Evolutionary conservation across 164 flowering plant genomes (phyloP), one percentile per base, ranked within the genome.

Genomic region (Magnolia sinica): DNA sequence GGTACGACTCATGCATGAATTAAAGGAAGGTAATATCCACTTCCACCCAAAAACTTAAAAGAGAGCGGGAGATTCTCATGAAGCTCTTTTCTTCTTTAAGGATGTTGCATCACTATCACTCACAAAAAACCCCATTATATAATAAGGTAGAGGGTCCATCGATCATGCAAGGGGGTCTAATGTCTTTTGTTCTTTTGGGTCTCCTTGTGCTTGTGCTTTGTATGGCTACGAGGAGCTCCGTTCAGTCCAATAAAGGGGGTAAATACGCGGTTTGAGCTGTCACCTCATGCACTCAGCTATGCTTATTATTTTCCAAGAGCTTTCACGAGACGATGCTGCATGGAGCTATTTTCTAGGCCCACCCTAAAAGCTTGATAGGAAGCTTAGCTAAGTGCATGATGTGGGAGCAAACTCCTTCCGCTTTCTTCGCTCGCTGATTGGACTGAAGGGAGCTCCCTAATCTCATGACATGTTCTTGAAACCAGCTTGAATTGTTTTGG

Each of bases 381-480:
- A 68, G 50, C 45, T 5, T 31, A 31, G 50, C 49, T 68, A 31
- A 18, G 31, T 68, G 71, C 71, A 68, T 68, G 71, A 11, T 4
- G n/a, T 31, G 71, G 50, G 29, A 65, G 68, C 71, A 68, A 31
- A 55, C 71, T 68, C 71, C 4, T 14, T 27, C 14, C 4, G 50
- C n/a, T 11, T 14, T 31, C n/a, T 14, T 14, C 1, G 20, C 50
- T 45, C 6, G 9, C 50, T 16, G 2, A 65, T 68, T 68, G 71
- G 50, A 68, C 71, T 68, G 71, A 68, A 68, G 49, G 71, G 71
- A 68, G 71, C 71, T 68, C 71, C 71, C 19, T 68, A 55, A 55
- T 16, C 61, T 2, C 3, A 55, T 55, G 11, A 55, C 61, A 10
- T 10, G 61, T 16, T 55, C 0, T 55, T 55, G 18, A 55, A 55